Base-by-base conservation (phyloP, 495 filamentous ascomycete species). In the Eremomyces bilateralis region DNA sequence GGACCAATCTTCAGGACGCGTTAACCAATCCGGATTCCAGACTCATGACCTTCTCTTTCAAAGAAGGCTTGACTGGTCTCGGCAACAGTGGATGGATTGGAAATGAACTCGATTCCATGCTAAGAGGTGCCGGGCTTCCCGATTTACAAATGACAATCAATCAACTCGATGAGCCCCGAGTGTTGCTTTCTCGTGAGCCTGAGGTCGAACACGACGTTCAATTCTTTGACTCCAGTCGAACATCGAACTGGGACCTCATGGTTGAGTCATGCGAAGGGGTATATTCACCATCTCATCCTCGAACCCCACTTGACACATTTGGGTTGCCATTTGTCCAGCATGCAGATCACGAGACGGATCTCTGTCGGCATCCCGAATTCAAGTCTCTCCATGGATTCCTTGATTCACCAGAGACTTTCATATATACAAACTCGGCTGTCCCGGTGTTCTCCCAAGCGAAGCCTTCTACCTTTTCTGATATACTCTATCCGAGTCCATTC, bases 371-470 rank as follows among this genome's bases (percentile, higher is more conserved):
- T 28, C 8, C 24, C 8, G 24, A 28, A 28, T 28, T 8, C 24
- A 8, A 28, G 8, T 8, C 8, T 28, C 24, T 28, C 8, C 24
- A 28, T 28, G 24, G 24, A 8, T 28, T 28, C 13, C 13, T 28
- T 13, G 13, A 8, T 8, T 28, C 24, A 13, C 24, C 24, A 13
- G 13, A 8, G 8, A 28, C 24, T 8, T 13, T 57, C 34, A 33
- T 31, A 15, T 37, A 51, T 4, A 40, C 48, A 1, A 18, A 42
- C 12, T 48, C 47, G 0, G 29, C 38, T 1, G 49, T 61, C 3
- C 58, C 58, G 0, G 41, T 61, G 15, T 47, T 62, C 10, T 57
- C 58, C 1, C 46, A 46, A 8, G 58, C 48, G 20, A 41, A 48
- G 15, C 52, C 45, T 2, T 53, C 48, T 8, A 48, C 52, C 3